Evolutionary conservation across 306 rosid species (phyloP).

Genomic region (Quercus agrifolia): DNA sequence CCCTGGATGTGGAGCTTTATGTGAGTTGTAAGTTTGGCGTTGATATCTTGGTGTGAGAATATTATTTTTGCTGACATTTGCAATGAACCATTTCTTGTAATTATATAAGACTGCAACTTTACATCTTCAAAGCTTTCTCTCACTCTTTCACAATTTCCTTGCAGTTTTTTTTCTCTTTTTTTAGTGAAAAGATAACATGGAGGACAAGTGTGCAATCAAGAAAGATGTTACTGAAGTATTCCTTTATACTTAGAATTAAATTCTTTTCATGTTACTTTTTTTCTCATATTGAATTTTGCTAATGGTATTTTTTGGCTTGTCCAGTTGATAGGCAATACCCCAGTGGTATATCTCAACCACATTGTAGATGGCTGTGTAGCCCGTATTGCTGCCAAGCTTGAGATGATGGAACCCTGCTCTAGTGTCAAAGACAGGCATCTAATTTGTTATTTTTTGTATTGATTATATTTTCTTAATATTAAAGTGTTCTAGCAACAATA

Average conservation of each 20-base stretch:
- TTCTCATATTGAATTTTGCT: conserved; percentile 31
- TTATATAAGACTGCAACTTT: not conserved
- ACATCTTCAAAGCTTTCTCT: not conserved
- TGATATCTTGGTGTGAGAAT: not conserved
- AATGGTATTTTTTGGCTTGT: conserved; percentile 42
- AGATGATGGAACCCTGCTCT: conserved; percentile 57
- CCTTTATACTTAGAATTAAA: not conserved
- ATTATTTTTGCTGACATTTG: not conserved
- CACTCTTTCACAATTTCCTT: not conserved
- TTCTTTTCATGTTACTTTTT: not conserved
- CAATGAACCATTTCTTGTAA: not conserved
- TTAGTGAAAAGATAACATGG: conserved; percentile 38
- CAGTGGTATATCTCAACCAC: too few species aligned
- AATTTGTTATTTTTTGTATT: not conserved
- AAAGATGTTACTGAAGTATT: conserved; percentile 73
- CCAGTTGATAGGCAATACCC: too few species aligned
- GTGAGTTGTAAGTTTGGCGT: too few species aligned
- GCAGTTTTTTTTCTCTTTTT: conserved; percentile 1
- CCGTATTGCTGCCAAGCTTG: too few species aligned
- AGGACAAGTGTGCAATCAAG: conserved; percentile 18
- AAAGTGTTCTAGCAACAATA: conserved; percentile 3
- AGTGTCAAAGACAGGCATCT: conserved; percentile 72
- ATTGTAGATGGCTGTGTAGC: too few species aligned
- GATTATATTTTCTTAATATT: too few species aligned
- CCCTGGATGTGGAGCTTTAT: too few species aligned